These are phyloP conservation scores for Ustilago cynodontis DNA, from an alignment of 1,284 basidiomycete genomes.

Conservation along the genomic window DNA sequence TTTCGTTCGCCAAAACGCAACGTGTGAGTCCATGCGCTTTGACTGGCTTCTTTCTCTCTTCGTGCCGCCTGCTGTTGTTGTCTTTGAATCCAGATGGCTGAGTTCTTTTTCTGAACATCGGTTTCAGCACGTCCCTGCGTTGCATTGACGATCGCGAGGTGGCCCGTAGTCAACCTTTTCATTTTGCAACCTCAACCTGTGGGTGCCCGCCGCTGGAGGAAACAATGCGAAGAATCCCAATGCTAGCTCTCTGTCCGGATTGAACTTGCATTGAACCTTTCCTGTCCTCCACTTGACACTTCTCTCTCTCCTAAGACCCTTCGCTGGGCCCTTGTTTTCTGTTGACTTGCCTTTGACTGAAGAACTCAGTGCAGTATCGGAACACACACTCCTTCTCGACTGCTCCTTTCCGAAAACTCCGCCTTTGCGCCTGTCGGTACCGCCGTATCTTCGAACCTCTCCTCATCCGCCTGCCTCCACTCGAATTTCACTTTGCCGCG, in stretches of 20 bases:
- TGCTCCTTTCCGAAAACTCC: background rate
- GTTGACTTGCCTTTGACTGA: background rate
- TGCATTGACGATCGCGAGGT: conserved; percentile 5
- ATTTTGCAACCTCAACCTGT: background rate
- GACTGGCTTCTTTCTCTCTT: too few species aligned
- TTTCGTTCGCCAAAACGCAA: background rate
- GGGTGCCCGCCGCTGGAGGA: too few species aligned
- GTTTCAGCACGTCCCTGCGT: conserved; percentile 2
- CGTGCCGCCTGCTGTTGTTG: too few species aligned
- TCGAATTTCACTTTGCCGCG: background rate
- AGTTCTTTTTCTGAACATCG: conserved; percentile 1
- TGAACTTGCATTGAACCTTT: too few species aligned
- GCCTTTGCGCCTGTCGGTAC: background rate
- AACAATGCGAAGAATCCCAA: too few species aligned
- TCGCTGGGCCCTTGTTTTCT: background rate
- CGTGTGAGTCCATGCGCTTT: too few species aligned
- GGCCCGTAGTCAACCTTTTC: conserved; percentile 1
- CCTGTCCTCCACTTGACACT: background rate
- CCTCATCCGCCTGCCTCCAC: conserved; percentile 1
- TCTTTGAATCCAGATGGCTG: background rate
- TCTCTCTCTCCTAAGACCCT: background rate
- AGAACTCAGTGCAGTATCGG: too few species aligned
- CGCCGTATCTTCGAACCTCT: background rate
- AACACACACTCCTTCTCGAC: too few species aligned
- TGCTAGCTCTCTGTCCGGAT: too few species aligned